Conservation (phyloP, 164 flowering plant species). For the Protea cynaroides region DNA sequence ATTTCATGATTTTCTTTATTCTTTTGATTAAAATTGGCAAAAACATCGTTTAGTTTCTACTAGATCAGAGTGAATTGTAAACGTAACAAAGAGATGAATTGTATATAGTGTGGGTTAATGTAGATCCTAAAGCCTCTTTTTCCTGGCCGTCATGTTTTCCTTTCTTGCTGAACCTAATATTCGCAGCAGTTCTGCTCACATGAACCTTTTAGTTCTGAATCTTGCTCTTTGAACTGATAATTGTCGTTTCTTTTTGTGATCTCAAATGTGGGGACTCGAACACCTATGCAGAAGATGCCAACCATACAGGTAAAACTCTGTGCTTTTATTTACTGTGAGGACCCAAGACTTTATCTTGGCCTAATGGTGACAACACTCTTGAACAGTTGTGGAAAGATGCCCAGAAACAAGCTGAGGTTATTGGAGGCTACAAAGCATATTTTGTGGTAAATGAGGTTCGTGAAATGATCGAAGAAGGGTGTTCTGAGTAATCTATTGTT, state of each 20-base stretch:
- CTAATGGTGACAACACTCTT: conserved; percentile 5
- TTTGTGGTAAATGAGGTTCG: conserved; percentile 72
- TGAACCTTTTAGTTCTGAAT: no score
- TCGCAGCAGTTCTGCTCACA: no score
- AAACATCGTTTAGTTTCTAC: no score
- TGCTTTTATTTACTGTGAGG: background rate
- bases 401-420: conserved; percentile 70
- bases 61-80: no score
- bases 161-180: background rate
- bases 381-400: conserved; percentile 73
- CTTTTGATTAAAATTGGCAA: no score
- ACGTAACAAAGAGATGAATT: no score
- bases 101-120: no score
- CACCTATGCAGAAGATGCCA: conserved; percentile 80
- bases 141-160: background rate
- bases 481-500: conserved; percentile 8
- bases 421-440: conserved; percentile 84
- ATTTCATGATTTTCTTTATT: no score
- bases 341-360: conserved; percentile 1
- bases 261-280: conserved; percentile 8
- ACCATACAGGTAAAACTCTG: conserved; percentile 60
- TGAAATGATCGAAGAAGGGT: conserved; percentile 66
- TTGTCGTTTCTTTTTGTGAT: conserved; percentile 21
- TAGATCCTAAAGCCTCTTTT: background rate
- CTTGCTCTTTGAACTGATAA: conserved; percentile 4